Conservation (phyloP, 495 filamentous ascomycete genomes). For the Arthonia radiata region DNA sequence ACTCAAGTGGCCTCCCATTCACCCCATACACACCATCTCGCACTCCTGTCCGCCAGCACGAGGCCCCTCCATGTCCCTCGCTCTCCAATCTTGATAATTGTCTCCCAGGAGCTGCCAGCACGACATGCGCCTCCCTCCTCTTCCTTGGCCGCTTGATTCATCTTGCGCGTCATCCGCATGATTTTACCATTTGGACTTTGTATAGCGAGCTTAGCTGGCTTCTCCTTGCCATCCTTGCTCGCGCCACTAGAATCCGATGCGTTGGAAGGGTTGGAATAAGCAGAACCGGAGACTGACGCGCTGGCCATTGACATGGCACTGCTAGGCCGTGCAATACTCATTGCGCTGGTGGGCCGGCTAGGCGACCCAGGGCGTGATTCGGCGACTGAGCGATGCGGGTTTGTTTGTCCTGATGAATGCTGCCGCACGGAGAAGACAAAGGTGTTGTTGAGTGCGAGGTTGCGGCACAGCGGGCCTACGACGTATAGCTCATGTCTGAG, state of each 20-base stretch:
- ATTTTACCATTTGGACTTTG: conserved; percentile 94
- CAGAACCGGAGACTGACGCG: conserved; percentile 28
- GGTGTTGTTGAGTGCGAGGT: conserved; percentile 77
- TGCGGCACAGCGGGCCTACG: conserved; percentile 73
- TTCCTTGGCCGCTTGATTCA: conserved; percentile 29
- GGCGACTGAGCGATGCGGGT: neutral
- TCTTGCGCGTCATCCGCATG: conserved; percentile 66
- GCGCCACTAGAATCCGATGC: conserved; percentile 10
- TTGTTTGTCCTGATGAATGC: conserved; percentile 34
- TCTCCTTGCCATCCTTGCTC: conserved; percentile 25
- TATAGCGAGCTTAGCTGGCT: conserved; percentile 88
- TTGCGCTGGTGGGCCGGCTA: conserved; percentile 27
- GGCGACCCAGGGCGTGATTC: conserved; percentile 2
- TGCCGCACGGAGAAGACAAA: conserved; percentile 93
- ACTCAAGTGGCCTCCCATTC: conserved; percentile 59
- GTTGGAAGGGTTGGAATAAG: conserved; percentile 8
- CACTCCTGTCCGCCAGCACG: conserved; percentile 83
- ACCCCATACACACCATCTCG: conserved; percentile 93
- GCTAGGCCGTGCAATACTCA: conserved; percentile 1
- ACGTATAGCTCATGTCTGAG: conserved; percentile 93
- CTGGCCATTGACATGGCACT: conserved; percentile 53
- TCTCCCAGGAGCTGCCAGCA: conserved; percentile 65
- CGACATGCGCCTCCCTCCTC: conserved; percentile 20
- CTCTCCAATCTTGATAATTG: conserved; percentile 90
- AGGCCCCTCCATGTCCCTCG: conserved; percentile 75